phyloP scores from a whole-genome alignment of 805 yeast species.

The Cyberlindnera maritima region DNA sequence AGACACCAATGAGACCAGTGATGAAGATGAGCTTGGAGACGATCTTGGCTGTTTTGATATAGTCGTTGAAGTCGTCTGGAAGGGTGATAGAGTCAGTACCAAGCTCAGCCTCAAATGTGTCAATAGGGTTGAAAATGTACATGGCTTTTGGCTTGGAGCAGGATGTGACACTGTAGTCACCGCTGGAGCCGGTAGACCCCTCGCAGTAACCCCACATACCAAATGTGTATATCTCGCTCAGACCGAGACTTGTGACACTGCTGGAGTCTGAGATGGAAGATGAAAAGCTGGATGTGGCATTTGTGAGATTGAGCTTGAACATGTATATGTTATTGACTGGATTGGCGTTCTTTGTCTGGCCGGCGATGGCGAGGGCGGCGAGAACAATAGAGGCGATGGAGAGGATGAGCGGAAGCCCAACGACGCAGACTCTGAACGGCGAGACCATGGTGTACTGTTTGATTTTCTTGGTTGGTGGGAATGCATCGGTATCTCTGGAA shows the following conservation, averaged over 20 bases:
- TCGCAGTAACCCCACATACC: constrained; percentile 68
- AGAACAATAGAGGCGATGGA: constrained; percentile 45
- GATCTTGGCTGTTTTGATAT: constrained; percentile 42
- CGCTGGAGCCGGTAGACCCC: constrained; percentile 29
- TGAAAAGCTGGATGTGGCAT: constrained; percentile 5
- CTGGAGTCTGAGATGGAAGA: not conserved
- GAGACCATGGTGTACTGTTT: constrained; percentile 20
- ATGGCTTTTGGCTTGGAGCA: constrained; percentile 57
- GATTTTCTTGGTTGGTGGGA: no score
- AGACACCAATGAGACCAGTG: constrained; percentile 48
- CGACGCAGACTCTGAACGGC: constrained; percentile 25
- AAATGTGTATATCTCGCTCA: constrained; percentile 47
- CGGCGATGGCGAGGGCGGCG: constrained; percentile 49
- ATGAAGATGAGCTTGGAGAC: constrained; percentile 60
- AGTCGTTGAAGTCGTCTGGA: constrained; percentile 51
- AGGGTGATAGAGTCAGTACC: constrained; percentile 33
- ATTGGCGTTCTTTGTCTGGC: constrained; percentile 41
- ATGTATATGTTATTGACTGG: constrained; percentile 46
- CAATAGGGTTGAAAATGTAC: constrained; percentile 54
- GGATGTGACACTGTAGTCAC: constrained; percentile 34
- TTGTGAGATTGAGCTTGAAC: constrained; percentile 44
- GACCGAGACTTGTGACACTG: constrained; percentile 28
- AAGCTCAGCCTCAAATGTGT: constrained; percentile 27
- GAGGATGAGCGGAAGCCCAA: constrained; percentile 30
- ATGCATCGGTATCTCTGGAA: no score